A percentile compares a stretch with the other conserved stretches of the same genome.
Evolutionary conservation across 768 basidiomycete genomes (phyloP).

Genomic region (Paxillus involutus): DNA sequence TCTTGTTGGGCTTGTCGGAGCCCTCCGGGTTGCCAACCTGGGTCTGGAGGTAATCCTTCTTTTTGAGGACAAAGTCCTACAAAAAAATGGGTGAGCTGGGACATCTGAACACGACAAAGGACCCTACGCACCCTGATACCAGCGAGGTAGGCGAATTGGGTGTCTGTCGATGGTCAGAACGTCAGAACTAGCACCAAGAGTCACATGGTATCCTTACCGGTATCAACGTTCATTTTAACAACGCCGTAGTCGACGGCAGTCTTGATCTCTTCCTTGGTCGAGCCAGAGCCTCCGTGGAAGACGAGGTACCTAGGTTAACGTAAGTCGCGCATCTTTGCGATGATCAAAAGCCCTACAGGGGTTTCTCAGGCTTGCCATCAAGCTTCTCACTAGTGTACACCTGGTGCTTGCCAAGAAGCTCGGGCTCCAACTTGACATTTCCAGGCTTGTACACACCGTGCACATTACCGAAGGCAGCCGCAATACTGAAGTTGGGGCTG

Average conservation of each 20-base stretch:
- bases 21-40: constrained; percentile 99
- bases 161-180: constrained; percentile 45
- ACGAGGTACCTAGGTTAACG: constrained; percentile 75
- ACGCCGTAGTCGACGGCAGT: constrained; percentile 91
- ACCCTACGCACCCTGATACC: constrained; percentile 67
- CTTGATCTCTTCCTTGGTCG: constrained; percentile 91
- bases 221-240: constrained; percentile 99
- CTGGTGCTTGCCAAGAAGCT: constrained; percentile 92
- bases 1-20: constrained; percentile 98
- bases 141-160: constrained; percentile 85
- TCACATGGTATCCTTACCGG: constrained; percentile 40
- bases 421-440: constrained; percentile 92
- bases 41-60: constrained; percentile 82
- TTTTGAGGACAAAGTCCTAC: constrained; percentile 82
- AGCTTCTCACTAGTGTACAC: constrained; percentile 66
- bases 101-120: neutral
- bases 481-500: constrained; percentile 94
- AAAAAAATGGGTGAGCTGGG: neutral
- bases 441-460: constrained; percentile 99
- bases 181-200: neutral
- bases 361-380: constrained; percentile 62
- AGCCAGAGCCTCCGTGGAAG: constrained; percentile 99
- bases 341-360: constrained; percentile 58
- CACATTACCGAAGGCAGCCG: constrained; percentile 98
- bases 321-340: constrained; percentile 3